Evolutionary conservation across 2,329 filamentous ascomycete genomes (phyloP).

Genomic region (Botrytis sinoallii): DNA sequence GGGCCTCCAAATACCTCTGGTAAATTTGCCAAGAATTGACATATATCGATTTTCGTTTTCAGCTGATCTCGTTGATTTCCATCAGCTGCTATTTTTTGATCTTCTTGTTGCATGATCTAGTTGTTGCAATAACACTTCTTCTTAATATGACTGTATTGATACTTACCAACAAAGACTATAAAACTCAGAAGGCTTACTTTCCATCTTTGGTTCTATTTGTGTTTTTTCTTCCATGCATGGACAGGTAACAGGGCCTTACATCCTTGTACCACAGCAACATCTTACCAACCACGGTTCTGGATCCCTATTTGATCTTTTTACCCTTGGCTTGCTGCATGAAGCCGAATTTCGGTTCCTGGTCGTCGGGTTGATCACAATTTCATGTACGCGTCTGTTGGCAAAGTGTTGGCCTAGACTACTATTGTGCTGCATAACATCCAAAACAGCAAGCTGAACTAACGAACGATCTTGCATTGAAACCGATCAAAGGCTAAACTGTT

Average conservation of each 20-base stretch:
- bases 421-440: constrained; percentile 12
- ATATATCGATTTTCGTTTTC: neutral
- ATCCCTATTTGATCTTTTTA: constrained; percentile 11
- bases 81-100: neutral
- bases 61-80: neutral
- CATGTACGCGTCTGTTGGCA: constrained; percentile 3
- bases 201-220: constrained; percentile 1
- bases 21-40: neutral
- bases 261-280: constrained; percentile 9
- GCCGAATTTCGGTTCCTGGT: constrained; percentile 13
- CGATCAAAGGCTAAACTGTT: neutral
- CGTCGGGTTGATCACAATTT: constrained; percentile 15
- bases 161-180: neutral
- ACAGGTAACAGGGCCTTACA: constrained; percentile 4
- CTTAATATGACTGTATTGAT: neutral
- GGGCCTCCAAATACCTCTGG: neutral
- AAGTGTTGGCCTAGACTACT: neutral
- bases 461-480: constrained; percentile 3
- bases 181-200: neutral
- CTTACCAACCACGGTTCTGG: constrained; percentile 14
- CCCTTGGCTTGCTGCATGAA: constrained; percentile 7
- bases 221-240: constrained; percentile 8
- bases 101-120: neutral
- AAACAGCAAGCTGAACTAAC: constrained; percentile 11
- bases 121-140: neutral